Evolutionary conservation across 2,329 filamentous ascomycete genomes (phyloP).

Genomic region (Xylogone sp.): DNA sequence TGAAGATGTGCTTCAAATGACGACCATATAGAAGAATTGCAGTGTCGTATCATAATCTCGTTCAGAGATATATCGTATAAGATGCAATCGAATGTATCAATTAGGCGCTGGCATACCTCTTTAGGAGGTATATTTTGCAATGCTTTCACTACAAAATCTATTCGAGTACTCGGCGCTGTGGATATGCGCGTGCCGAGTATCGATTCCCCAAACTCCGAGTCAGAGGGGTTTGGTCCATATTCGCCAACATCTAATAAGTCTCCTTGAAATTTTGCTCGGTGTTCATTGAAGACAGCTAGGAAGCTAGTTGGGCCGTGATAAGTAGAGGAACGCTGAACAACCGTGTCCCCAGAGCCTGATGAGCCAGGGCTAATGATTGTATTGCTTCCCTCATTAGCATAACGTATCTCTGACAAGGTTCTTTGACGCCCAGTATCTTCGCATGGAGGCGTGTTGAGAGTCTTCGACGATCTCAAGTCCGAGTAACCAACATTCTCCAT

Average conservation of each 20-base stretch:
- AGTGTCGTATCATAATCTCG: conserved; percentile 16
- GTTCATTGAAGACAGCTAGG: conserved; percentile 22
- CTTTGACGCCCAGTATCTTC: no score
- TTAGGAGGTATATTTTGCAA: conserved; percentile 20
- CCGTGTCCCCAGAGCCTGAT: conserved; percentile 1
- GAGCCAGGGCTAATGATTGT: no score
- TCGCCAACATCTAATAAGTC: conserved; percentile 21
- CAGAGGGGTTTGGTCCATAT: conserved; percentile 19
- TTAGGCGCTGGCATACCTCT: conserved; percentile 18
- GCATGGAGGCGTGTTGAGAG: no score
- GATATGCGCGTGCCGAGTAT: not conserved
- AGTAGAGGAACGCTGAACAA: conserved; percentile 16
- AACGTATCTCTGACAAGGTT: no score
- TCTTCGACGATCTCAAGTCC: no score
- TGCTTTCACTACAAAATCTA: conserved; percentile 18
- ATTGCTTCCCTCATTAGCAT: no score
- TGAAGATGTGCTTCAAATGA: conserved; percentile 16
- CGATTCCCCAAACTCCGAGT: not conserved
- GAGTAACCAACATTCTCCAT: no score
- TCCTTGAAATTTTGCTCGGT: conserved; percentile 11
- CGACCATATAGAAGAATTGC: conserved; percentile 15
- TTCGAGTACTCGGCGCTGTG: conserved; percentile 15
- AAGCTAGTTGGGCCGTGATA: conserved; percentile 25
- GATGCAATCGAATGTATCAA: conserved; percentile 6
- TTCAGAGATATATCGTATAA: conserved; percentile 11